phyloP scores from a whole-genome alignment of 2,329 filamentous ascomycete genomes.

The Sphaerulina populicola region DNA sequence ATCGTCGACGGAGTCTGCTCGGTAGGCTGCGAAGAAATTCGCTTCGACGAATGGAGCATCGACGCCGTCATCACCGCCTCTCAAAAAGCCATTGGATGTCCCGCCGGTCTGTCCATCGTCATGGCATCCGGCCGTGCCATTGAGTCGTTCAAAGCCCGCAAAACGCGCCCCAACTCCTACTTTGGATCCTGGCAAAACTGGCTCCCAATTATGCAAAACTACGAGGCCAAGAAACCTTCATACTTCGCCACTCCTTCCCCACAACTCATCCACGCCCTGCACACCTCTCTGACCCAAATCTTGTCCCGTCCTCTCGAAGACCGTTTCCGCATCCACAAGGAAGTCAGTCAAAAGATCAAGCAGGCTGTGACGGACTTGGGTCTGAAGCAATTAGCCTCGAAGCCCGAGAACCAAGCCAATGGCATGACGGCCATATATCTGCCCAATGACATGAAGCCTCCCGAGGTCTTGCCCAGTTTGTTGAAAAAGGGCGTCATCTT shows the following conservation, averaged over 20 bases:
- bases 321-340: constrained; percentile 73
- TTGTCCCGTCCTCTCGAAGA: constrained; percentile 69
- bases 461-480: constrained; percentile 77
- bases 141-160: constrained; percentile 67
- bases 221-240: constrained; percentile 92
- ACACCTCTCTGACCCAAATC: constrained; percentile 82
- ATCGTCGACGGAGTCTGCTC: constrained; percentile 96
- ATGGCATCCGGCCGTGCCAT: constrained; percentile 89
- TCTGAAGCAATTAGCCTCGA: constrained; percentile 73
- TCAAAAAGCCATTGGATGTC: constrained; percentile 94
- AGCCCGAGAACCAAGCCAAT: constrained; percentile 86
- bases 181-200: constrained; percentile 97
- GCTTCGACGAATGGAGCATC: constrained; percentile 88
- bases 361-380: constrained; percentile 70
- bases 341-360: constrained; percentile 78
- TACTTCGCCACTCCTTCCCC: constrained; percentile 97
- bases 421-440: constrained; percentile 98
- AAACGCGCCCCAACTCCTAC: constrained; percentile 76
- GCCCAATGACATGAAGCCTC: constrained; percentile 69
- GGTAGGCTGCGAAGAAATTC: constrained; percentile 90
- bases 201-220: constrained; percentile 97
- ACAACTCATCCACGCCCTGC: constrained; percentile 83
- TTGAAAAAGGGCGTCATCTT: constrained; percentile 85
- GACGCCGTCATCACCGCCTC: constrained; percentile 90
- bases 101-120: constrained; percentile 85